Percentiles rank a stretch among this genome's conserved stretches.
These are phyloP conservation scores for Annulohypoxylon bovei DNA, from an alignment of 495 filamentous ascomycete genomes.

Conservation along the genomic window DNA sequence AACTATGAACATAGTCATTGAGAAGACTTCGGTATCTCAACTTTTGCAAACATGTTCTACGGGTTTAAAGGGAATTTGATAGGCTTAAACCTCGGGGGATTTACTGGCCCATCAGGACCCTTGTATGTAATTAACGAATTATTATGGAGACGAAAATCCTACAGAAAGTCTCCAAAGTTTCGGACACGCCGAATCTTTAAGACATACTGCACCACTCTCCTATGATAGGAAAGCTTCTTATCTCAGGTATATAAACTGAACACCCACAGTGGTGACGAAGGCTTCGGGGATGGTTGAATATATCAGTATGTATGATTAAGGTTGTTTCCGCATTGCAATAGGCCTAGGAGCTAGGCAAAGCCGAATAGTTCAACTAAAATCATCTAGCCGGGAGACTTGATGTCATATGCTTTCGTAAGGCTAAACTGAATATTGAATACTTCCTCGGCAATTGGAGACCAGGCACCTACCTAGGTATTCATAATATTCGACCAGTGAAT, in stretches of 20 bases:
- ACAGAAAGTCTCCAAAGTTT: not conserved
- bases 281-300: not conserved
- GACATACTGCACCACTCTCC: slow-evolving; percentile 12
- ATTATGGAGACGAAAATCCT: slow-evolving; percentile 4
- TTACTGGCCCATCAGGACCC: not conserved
- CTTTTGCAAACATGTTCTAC: not conserved
- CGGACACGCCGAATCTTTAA: slow-evolving; percentile 32
- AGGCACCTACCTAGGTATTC: too few species aligned
- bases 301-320: not conserved
- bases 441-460: too few species aligned
- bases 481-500: not conserved
- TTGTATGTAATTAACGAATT: slow-evolving; percentile 2
- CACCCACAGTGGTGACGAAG: not conserved
- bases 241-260: not conserved
- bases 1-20: not conserved
- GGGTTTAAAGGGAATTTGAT: not conserved
- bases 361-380: not conserved
- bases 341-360: not conserved
- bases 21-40: not conserved
- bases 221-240: slow-evolving; percentile 7
- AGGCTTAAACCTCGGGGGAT: not conserved
- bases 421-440: too few species aligned
- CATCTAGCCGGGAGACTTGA: not conserved
- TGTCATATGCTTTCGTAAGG: not conserved
- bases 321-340: not conserved